Evolutionary conservation across 2,329 filamentous ascomycete species (phyloP), one percentile per base, ranked within the genome.

Genomic region (Trichophyton verrucosum): DNA sequence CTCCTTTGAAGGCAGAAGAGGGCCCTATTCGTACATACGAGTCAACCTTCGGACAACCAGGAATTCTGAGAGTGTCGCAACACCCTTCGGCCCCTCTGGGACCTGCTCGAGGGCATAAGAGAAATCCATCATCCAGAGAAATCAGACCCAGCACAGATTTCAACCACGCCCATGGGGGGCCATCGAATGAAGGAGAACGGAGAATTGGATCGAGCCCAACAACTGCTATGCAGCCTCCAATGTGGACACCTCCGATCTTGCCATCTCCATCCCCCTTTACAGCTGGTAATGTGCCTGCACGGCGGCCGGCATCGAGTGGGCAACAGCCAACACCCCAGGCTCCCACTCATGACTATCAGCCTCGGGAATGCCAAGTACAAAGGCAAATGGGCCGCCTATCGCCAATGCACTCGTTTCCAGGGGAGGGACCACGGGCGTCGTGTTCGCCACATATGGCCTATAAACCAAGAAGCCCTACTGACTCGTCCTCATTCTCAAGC

Each of bases 1-100:
- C 70, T 15, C 69, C 69, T 22, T 63, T 70, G 40, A 68, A 68
- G 40, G 68, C 68, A 27, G 69, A 70, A 24, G 69, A 70, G 60
- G 63, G 63, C 9, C 64, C 63, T 5, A 36, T 66, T 13, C 59
- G 63, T 22, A 17, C 46, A 46, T 65, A 63, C 59, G 64, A 66
- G 17, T 58, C 64, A 20, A 51, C 55, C 15, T 65, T 61, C 56
- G 60, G 51, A 13, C 62, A 64, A 17, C 56, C 64, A 17, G 56
- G 51, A 27, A 53, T 58, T 20, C 51, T 63, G n/a, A 44, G 59
- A 24, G 58, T 60, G 36, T 55, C 60, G 2, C 60, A 60, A 36
- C 61, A 58, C n/a, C 33, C 58, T 11, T 59, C 55, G 7, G n/a
- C 36, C 33, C 13, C 36, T 13, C 20, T 60, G 11, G 56, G 30